phyloP scores from a whole-genome alignment of 352 stramenopile genomes.

The Pythium vanterpoolii region DNA sequence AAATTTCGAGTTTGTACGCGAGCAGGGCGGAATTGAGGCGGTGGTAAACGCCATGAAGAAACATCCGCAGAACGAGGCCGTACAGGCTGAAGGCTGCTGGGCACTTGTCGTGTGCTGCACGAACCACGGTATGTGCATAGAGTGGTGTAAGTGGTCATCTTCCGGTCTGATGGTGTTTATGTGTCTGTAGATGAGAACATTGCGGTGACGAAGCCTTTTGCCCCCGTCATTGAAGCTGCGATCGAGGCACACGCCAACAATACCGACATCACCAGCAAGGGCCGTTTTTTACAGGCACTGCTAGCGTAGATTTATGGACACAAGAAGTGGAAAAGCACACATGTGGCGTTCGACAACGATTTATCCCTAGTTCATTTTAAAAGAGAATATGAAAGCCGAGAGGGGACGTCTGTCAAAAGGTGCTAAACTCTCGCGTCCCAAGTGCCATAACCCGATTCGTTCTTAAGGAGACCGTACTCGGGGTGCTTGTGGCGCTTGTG shows the following conservation, averaged over 20 bases:
- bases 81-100: slow-evolving; percentile 73
- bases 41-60: slow-evolving; percentile 62
- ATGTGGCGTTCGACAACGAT: background rate
- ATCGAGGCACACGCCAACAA: slow-evolving; percentile 44
- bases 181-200: slow-evolving; percentile 57
- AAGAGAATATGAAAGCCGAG: background rate
- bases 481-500: slow-evolving; percentile 82
- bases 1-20: slow-evolving; percentile 55
- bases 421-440: slow-evolving; percentile 20
- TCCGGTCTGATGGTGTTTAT: background rate
- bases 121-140: slow-evolving; percentile 51
- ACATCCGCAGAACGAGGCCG: slow-evolving; percentile 57
- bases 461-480: slow-evolving; percentile 70
- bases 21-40: slow-evolving; percentile 59
- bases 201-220: slow-evolving; percentile 40
- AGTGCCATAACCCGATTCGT: slow-evolving; percentile 40
- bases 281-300: slow-evolving; percentile 55
- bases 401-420: background rate
- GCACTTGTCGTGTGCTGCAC: slow-evolving; percentile 78
- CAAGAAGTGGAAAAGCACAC: background rate
- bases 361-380: background rate
- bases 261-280: slow-evolving; percentile 62
- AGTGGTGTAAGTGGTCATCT: background rate
- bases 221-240: slow-evolving; percentile 41
- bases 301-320: slow-evolving; percentile 29